Conservation (phyloP, 2,329 filamentous ascomycete species). For the Paecilomyces sp. region DNA sequence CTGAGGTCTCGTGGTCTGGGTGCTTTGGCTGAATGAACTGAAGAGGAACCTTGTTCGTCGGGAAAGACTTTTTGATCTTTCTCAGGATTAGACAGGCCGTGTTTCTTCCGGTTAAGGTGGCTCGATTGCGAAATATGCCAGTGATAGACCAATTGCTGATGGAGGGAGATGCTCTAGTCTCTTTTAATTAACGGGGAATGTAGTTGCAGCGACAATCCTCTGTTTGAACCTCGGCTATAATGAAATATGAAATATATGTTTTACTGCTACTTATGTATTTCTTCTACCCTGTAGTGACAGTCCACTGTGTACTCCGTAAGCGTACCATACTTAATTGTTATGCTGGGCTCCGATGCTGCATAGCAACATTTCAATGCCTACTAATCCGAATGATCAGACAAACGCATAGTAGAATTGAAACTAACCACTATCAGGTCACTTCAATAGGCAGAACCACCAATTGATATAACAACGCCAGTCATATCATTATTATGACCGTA, state of each 20-base stretch:
- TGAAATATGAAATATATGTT: not conserved
- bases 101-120: not conserved
- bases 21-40: not conserved
- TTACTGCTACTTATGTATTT: not conserved
- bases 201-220: not conserved
- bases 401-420: no score
- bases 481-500: no score
- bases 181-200: not conserved
- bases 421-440: no score
- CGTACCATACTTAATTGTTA: no score
- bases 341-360: not conserved
- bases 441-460: no score
- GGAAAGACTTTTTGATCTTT: not conserved
- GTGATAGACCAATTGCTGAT: not conserved
- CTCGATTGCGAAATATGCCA: not conserved
- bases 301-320: no score
- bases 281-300: not conserved
- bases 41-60: not conserved
- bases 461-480: no score
- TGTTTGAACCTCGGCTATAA: not conserved
- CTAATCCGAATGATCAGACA: not conserved
- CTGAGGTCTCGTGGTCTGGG: constrained; percentile 9
- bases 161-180: not conserved
- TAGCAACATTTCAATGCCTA: not conserved
- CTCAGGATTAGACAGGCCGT: not conserved